Percentiles rank a stretch among this genome's conserved stretches.
phyloP scores from a whole-genome alignment of 345 rosid genomes.

The Brassica napus region Da-Ae NC_063435.1:15174001-15174500 shows the following conservation, averaged over 20 bases:
- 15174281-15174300: conserved; percentile 93
- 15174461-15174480: conserved; percentile 87
- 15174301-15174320: conserved; percentile 95
- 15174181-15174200: conserved; percentile 98
- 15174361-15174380: conserved; percentile 89
- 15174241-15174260: conserved; percentile 89
- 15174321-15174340: conserved; percentile 94
- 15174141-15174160: conserved; percentile 96
- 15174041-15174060: conserved; percentile 85
- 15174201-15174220: conserved; percentile 95
- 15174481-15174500: conserved; percentile 94
- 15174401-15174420: conserved; percentile 82
- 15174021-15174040: conserved; percentile 45
- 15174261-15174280: conserved; percentile 83
- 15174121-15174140: conserved; percentile 93
- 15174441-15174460: conserved; percentile 90
- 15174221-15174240: conserved; percentile 85
- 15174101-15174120: conserved; percentile 83
- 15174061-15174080: conserved; percentile 91
- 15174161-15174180: conserved; percentile 93
- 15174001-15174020: conserved; percentile 42
- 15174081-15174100: conserved; percentile 79
- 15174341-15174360: conserved; percentile 99
- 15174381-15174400: conserved; percentile 94
- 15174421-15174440: conserved; percentile 87